Evolutionary conservation across 2,329 filamentous ascomycete species (phyloP), one percentile per base, ranked within the genome.

Genomic region (Ascochyta fabae): DNA sequence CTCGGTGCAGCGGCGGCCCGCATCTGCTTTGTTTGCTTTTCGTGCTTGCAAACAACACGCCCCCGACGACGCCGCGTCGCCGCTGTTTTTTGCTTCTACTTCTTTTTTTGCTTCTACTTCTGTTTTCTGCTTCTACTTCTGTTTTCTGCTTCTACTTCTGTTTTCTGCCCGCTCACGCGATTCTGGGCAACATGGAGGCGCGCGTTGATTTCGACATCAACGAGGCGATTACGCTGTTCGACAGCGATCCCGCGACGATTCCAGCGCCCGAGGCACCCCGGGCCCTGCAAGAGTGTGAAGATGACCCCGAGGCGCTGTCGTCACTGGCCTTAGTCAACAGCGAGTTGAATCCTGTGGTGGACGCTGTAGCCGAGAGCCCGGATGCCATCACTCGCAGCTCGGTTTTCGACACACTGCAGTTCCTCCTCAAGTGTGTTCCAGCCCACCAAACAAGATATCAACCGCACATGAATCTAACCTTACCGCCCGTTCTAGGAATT

Each of bases 191-290:
- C 71, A 90, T 90, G 80, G 83, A 83, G 67, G 80, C 81, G 62
- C 79, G 78, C 61, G 85, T 92, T 74, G 85, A 88, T 71, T 99
- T 99, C 80, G 91, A 98, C 77, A 91, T 99, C 78, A 96, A 97
- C 76, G 90, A 96, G 81, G 92, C 92, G 64, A 89, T 98, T 77
- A 97, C 96, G 83, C 86, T 91, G 75, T 99, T 97, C 79, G 91
- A 97, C 85, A 96, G 92, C 78, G 94, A 98, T 75, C 94, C 95
- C 8, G 82, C 87, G 41, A 85, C 86, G 35, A 90, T 98, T 52
- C 82, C 89, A 7, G 97, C 93, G 2, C 88, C 90, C 39, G 94
- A 98, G 75, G 95, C 93, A 52, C 90, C 95, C 66, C 78, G 87
- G 40, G 86, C 89, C 56, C 86, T 99, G 19, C 83, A 92, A 67